phyloP scores from a whole-genome alignment of 305 asterid species.

The Stenogyne calaminthoides region DNA sequence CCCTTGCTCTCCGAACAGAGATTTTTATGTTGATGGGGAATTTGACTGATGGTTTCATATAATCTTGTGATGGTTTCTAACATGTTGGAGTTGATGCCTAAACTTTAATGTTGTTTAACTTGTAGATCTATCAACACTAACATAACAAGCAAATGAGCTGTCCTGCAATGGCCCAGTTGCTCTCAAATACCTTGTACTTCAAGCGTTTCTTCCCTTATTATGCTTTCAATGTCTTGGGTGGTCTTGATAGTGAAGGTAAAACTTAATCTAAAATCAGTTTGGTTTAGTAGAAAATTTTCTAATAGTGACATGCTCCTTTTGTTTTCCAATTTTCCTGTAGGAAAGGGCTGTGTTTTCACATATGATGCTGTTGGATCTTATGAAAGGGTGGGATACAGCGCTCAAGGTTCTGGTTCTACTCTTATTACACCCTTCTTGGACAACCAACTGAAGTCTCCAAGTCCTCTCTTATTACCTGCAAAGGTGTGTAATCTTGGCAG shows the following conservation, averaged over 20 bases:
- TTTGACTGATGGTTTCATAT: not conserved
- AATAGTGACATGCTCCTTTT: conserved; percentile 10
- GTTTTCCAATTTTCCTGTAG: conserved; percentile 37
- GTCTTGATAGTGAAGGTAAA: conserved; percentile 87
- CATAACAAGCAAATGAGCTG: conserved; percentile 75
- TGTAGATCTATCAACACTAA: conserved; percentile 82
- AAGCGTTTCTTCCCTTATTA: conserved; percentile 94
- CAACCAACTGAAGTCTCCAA: conserved; percentile 91
- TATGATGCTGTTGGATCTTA: conserved; percentile 98
- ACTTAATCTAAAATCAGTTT: conserved; percentile 17
- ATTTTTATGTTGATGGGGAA: not conserved
- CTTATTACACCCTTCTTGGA: conserved; percentile 90
- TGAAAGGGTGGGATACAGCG: conserved; percentile 97
- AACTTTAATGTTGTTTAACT: conserved; percentile 14
- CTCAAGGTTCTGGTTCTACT: conserved; percentile 94
- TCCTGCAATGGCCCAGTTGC: conserved; percentile 96
- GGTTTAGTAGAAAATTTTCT: not conserved
- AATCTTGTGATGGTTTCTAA: not conserved
- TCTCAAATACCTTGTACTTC: conserved; percentile 84
- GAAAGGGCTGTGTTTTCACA: conserved; percentile 94
- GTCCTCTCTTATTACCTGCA: conserved; percentile 83
- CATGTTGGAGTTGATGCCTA: not conserved
- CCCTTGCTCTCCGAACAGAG: not conserved
- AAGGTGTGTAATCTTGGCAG: conserved; percentile 30
- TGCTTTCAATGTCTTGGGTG: conserved; percentile 90